Conservation (phyloP, 768 basidiomycete species). For the Podaxis rugospora region DNA sequence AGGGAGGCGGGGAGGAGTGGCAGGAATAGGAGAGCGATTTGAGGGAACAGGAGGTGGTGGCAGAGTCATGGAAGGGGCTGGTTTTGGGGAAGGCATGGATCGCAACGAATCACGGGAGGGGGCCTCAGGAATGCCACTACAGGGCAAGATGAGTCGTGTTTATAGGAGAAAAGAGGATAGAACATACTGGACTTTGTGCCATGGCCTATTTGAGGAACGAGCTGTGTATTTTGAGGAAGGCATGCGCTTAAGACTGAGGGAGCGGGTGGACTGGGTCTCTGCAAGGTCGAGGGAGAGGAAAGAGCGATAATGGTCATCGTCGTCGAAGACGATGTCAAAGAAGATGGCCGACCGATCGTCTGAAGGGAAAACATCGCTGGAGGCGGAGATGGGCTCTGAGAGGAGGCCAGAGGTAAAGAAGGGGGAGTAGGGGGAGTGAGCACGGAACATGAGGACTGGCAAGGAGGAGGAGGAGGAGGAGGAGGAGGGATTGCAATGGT, state of each 20-base stretch:
- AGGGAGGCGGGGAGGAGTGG: slow-evolving; percentile 27
- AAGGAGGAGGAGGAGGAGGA: neutral
- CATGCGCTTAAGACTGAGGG: slow-evolving; percentile 33
- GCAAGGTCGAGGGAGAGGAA: slow-evolving; percentile 71
- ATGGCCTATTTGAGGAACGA: slow-evolving; percentile 8
- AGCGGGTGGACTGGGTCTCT: slow-evolving; percentile 39
- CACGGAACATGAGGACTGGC: slow-evolving; percentile 28
- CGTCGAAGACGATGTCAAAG: slow-evolving; percentile 40
- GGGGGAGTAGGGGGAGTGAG: slow-evolving; percentile 52
- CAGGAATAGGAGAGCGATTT: slow-evolving; percentile 13
- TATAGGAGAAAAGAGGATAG: neutral
- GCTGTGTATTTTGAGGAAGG: slow-evolving; percentile 18
- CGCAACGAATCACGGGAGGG: slow-evolving; percentile 37
- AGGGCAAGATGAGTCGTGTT: neutral
- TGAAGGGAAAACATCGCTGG: slow-evolving; percentile 22
- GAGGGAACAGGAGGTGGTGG: slow-evolving; percentile 35
- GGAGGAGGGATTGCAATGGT: neutral
- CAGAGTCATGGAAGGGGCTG: slow-evolving; percentile 48
- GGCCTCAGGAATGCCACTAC: slow-evolving; percentile 22
- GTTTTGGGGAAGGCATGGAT: slow-evolving; percentile 55
- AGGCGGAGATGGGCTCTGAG: slow-evolving; percentile 33
- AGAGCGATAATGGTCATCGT: slow-evolving; percentile 41
- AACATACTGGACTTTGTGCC: slow-evolving; percentile 21
- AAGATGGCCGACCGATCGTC: slow-evolving; percentile 35
- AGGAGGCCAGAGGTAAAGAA: slow-evolving; percentile 64